Base-by-base conservation (phyloP, 2,329 filamentous ascomycete genomes). In the Scedosporium aurantiacum region DNA sequence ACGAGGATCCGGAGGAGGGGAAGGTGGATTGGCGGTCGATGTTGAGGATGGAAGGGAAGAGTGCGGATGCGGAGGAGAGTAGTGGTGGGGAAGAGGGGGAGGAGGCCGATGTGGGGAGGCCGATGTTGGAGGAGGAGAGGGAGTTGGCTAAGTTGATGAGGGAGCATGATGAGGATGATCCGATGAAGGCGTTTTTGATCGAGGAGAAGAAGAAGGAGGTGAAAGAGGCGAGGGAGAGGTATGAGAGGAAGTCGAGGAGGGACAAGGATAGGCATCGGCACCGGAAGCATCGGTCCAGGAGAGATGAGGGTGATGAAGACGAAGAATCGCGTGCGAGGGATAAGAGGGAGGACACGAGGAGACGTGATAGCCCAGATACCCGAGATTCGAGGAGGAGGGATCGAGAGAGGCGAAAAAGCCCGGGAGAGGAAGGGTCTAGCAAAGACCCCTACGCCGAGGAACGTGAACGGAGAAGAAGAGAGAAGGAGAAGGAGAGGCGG, bases 161-260 rank as follows among this genome's bases (percentile, higher is more conserved):
- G 60, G 86, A 93, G 16, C 88, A 95, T 65, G 94, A 97, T 66
- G 92, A 97, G 25, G 93, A 97, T 64, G 94, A 99, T 72, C 94
- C 94, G 0, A 99, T 99, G 94, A 97, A 96, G 74, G 85, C 84
- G 43, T 97, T 90, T 68, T 71, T 97, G 65, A 85, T 97, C 59
- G 84, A 93, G 65, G 89, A 96, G 74, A 97, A 97, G 81, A 91
- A 89, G 74, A 90, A 91, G 70, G 90, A 96, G 71, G 83, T 96
- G 12, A 85, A 88, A 61, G 82, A 83, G 63, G 92, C 90, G 2
- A 66, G 78, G 79, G 81, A 73, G 69, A 74, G 69, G 67, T 78
- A 23, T 62, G 77, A 80, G 14, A 81, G 76, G 67, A 79, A 74
- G 65, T 75, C 78, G 63, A 72, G 74, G 60, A 80, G 73, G 47